A percentile compares a stretch with the other conserved stretches of the same genome.
phyloP scores from a whole-genome alignment of 805 yeast genomes.

The Peterozyma toletana region DNA sequence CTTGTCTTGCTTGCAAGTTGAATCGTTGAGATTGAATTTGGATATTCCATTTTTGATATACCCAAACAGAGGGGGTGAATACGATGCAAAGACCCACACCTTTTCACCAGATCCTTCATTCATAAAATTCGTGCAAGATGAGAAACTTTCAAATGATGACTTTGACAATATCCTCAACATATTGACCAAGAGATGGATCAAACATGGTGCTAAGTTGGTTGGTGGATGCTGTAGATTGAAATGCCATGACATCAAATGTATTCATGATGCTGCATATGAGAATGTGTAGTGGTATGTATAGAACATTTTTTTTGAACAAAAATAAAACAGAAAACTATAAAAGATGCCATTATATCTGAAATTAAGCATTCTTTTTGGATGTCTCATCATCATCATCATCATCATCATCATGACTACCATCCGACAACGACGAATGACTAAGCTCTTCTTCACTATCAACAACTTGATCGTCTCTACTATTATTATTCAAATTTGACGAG shows the following conservation, averaged over 20 bases:
- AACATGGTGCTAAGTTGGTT: slow-evolving; percentile 37
- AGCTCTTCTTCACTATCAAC: not conserved
- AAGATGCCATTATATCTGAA: not conserved
- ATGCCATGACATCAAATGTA: slow-evolving; percentile 34
- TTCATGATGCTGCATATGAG: slow-evolving; percentile 6
- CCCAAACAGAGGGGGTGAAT: slow-evolving; percentile 72
- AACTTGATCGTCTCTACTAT: not conserved
- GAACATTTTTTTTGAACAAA: too few species aligned
- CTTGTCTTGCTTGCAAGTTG: slow-evolving; percentile 10
- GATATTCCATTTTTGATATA: slow-evolving; percentile 44
- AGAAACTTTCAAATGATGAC: slow-evolving; percentile 16
- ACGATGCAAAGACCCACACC: slow-evolving; percentile 37
- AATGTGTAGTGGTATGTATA: not conserved
- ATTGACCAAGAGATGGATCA: slow-evolving; percentile 31
- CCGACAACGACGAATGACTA: not conserved
- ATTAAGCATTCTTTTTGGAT: slow-evolving; percentile 10
- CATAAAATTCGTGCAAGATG: slow-evolving; percentile 3
- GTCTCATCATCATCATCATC: slow-evolving; percentile 1
- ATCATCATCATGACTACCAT: not conserved
- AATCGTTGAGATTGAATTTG: slow-evolving; percentile 5
- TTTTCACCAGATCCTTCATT: slow-evolving; percentile 25
- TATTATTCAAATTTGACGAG: not conserved
- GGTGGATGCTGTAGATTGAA: slow-evolving; percentile 78
- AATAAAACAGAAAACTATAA: too few species aligned
- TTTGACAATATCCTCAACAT: slow-evolving; percentile 27